Evolutionary conservation across 148 eudicot species (phyloP).

Genomic region (Vaccinium macrocarpon): DNA sequence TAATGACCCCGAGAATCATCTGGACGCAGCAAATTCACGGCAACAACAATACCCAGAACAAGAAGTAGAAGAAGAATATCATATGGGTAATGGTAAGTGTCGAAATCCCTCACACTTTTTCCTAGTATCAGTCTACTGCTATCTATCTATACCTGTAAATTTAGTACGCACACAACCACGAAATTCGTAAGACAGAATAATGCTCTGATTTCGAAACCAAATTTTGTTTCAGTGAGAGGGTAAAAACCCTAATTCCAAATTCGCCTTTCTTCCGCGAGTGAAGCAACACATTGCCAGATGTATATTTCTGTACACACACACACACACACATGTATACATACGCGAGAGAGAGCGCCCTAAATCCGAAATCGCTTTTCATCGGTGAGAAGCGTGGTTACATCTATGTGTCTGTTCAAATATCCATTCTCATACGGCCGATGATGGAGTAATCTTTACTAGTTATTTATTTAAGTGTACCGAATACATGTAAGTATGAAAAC

Average conservation of each 20-base stretch:
- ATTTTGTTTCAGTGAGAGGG: not conserved
- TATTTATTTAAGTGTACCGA: not conserved
- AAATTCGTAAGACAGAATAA: too few species aligned
- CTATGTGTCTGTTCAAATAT: not conserved
- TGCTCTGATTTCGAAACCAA: too few species aligned
- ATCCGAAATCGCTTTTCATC: not conserved
- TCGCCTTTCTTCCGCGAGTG: not conserved
- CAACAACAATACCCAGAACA: not conserved
- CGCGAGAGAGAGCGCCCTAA: not conserved
- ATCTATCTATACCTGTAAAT: too few species aligned
- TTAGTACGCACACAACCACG: too few species aligned
- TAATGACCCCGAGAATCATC: not conserved
- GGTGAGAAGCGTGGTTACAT: not conserved
- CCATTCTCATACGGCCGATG: not conserved
- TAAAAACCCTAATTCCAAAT: not conserved
- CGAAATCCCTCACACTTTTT: not conserved
- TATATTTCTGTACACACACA: not conserved
- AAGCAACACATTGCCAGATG: not conserved
- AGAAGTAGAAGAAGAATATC: not conserved
- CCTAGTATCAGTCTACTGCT: too few species aligned
- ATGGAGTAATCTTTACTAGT: not conserved
- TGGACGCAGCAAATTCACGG: not conserved
- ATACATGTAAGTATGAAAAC: not conserved
- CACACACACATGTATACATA: not conserved
- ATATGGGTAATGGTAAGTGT: not conserved